Base-by-base conservation (phyloP, 108 stramenopile species). In the Cyclotella atomus region DNA sequence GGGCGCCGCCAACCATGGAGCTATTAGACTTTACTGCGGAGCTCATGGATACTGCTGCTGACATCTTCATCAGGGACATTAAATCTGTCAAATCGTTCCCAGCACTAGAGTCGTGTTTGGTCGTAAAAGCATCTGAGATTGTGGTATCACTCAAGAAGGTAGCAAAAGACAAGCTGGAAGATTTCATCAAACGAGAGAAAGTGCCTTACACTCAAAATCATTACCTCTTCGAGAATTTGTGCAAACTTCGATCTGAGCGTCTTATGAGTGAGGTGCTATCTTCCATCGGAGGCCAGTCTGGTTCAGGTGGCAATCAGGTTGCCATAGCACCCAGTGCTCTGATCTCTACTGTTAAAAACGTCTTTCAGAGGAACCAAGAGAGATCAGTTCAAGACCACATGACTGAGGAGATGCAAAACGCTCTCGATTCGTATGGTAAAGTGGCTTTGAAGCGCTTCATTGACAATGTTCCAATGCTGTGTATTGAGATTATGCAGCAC, bases 381-480 rank as follows among this genome's bases (percentile, higher is more conserved):
- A 80, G 57, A 56, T 76, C 84, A 28, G 59, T 82, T 10, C 70
- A 82, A 24, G 72, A 86, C 3, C 85, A 87, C 65, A 83, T 87
- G 82, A 87, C 87, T 0, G 87, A 88, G 55, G 87, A 90, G 34
- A 90, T 90, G 89, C 83, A 90, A 41, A 52, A 85, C 29, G 83
- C 87, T 17, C 38, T 90, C 38, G 80, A 83, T 50, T 44, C 68
- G 15, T 90, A 90, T 60, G 89, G 89, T 0, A 78, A 80, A 41
- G 77, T 90, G 35, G 85, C 87, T 24, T 83, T 87, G 7, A 79
- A 83, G 47, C 77, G 89, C n/a, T 84, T 90, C 15, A 49, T 90
- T 62, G 89, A 90, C 70, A 83, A 81, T n/a, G 82, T 84, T 10
- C 89, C 89, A 8, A 87, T 88, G 83, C 84, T 88, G 62, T 90